These are phyloP conservation scores for Nyssa sinensis DNA, from an alignment of 148 eudicot species.

Conservation along the genomic window DNA sequence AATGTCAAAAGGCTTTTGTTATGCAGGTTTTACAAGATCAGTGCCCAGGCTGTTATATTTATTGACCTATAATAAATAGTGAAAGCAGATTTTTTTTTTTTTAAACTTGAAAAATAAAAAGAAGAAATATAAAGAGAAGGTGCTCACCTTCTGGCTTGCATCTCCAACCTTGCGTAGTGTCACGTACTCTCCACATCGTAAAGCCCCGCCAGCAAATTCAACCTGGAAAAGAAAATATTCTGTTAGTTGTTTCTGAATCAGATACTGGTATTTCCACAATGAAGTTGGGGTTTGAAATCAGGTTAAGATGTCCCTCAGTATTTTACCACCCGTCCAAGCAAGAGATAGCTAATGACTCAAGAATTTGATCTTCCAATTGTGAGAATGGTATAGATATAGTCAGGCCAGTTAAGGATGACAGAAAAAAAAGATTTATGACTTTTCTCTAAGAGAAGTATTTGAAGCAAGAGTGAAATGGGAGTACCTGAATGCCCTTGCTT, in stretches of 20 bases:
- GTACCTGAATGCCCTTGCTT: conserved; percentile 89
- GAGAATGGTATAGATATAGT: too few relatives aligned
- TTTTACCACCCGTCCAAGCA: not conserved
- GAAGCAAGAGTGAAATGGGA: not conserved
- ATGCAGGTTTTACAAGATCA: too few relatives aligned
- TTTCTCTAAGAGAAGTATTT: not conserved
- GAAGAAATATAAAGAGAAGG: not conserved
- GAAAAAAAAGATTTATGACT: not conserved
- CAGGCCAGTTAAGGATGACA: too few relatives aligned
- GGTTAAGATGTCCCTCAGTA: not conserved
- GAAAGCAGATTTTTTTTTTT: not conserved
- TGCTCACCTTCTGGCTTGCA: conserved; percentile 75
- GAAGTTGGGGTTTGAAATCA: not conserved
- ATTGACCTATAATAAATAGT: not conserved
- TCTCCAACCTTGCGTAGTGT: conserved; percentile 89
- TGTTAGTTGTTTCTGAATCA: not conserved
- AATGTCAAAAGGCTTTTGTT: not conserved
- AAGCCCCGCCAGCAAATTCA: conserved; percentile 86
- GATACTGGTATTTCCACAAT: not conserved
- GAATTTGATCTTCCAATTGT: not conserved
- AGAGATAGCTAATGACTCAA: not conserved
- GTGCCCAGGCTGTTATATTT: not conserved
- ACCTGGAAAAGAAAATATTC: conserved; percentile 47
- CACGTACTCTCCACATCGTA: conserved; percentile 76
- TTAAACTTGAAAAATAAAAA: not conserved